Conservation (phyloP, 2,329 filamentous ascomycete genomes). For the Xylaria sp. region DNA sequence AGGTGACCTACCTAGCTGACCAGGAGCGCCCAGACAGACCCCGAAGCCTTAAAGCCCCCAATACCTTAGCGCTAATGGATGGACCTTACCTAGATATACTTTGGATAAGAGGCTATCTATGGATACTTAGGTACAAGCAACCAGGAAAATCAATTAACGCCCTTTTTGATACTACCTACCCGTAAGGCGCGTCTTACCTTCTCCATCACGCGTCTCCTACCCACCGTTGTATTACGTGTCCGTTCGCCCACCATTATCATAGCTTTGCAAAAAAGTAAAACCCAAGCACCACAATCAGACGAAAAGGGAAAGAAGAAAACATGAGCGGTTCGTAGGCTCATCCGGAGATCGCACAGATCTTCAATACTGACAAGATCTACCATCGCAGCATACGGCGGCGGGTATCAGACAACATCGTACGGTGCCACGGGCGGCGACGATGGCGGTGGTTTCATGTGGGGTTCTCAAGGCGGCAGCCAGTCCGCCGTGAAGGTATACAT, state of each 20-base stretch:
- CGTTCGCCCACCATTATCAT: slow-evolving; percentile 26
- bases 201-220: slow-evolving; percentile 43
- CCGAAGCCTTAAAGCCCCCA: too few species aligned
- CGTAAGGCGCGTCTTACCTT: slow-evolving; percentile 44
- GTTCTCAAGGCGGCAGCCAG: slow-evolving; percentile 70
- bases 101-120: too few species aligned
- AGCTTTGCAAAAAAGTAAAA: background rate
- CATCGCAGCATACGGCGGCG: slow-evolving; percentile 59
- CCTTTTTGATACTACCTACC: background rate
- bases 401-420: slow-evolving; percentile 59
- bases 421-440: slow-evolving; percentile 68
- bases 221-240: slow-evolving; percentile 4
- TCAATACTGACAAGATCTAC: slow-evolving; percentile 16
- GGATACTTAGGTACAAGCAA: background rate
- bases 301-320: slow-evolving; percentile 2
- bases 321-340: slow-evolving; percentile 38
- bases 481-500: slow-evolving; percentile 46
- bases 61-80: background rate
- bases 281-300: slow-evolving; percentile 17
- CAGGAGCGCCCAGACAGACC: background rate
- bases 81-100: too few species aligned
- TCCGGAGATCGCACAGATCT: background rate
- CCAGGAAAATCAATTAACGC: slow-evolving; percentile 40
- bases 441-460: slow-evolving; percentile 71
- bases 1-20: background rate